Percentiles rank a stretch among this genome's conserved stretches.
Evolutionary conservation across 768 basidiomycete species (phyloP).

Genomic region (Clitopilus hobsonii): DNA sequence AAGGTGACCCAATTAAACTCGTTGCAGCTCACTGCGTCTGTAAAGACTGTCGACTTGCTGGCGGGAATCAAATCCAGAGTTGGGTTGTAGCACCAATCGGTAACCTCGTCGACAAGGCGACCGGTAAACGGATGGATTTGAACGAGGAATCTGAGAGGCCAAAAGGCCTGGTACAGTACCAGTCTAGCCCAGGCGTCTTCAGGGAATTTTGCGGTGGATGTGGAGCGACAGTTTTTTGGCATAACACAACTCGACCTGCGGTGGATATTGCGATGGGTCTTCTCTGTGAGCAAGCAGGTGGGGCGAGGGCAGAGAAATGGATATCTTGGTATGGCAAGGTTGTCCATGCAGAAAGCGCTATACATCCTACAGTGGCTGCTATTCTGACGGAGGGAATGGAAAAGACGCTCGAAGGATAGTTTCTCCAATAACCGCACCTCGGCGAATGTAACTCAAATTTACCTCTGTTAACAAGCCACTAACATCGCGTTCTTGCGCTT

Average conservation of each 20-base stretch:
- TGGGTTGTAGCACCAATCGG: not conserved
- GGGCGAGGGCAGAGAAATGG: conserved; percentile 14
- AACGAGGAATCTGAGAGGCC: not conserved
- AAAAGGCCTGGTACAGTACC: not conserved
- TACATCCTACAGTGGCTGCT: not conserved
- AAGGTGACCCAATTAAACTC: not conserved
- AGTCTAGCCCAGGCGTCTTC: not conserved
- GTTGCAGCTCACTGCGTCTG: not conserved
- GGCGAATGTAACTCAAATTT: too few species aligned
- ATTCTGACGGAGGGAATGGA: not conserved
- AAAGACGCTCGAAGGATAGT: too few species aligned
- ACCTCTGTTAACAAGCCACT: too few species aligned
- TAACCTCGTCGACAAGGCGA: not conserved
- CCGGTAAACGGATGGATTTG: not conserved
- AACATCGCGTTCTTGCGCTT: too few species aligned
- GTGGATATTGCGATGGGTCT: conserved; percentile 1
- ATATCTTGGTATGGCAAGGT: conserved; percentile 14
- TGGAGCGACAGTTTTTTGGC: conserved; percentile 18
- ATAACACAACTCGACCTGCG: not conserved
- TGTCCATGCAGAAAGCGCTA: conserved; percentile 12
- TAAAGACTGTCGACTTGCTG: not conserved
- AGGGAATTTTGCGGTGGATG: conserved; percentile 18
- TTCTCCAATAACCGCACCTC: too few species aligned
- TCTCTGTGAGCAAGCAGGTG: conserved; percentile 11
- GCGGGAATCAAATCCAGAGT: not conserved